Evolutionary conservation across 2,329 filamentous ascomycete species (phyloP).

Genomic region (Podosphaera fusca): DNA sequence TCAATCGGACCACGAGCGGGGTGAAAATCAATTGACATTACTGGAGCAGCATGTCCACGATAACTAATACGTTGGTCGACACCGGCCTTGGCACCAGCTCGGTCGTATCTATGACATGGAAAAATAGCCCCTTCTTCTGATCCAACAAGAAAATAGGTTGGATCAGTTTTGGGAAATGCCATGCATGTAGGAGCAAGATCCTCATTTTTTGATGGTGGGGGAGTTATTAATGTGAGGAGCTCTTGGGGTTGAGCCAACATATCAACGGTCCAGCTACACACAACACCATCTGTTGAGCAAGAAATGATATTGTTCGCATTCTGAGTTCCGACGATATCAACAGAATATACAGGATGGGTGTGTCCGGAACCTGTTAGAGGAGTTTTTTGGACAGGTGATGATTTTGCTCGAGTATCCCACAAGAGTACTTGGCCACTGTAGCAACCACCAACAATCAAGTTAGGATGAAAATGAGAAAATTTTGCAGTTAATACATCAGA

Average conservation of each 20-base stretch:
- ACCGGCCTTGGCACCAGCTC: slow-evolving; percentile 87
- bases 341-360: slow-evolving; percentile 85
- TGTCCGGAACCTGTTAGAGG: slow-evolving; percentile 86
- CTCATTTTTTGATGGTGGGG: slow-evolving; percentile 71
- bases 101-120: slow-evolving; percentile 90
- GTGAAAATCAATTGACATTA: slow-evolving; percentile 93
- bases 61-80: slow-evolving; percentile 79
- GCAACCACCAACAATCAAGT: slow-evolving; percentile 82
- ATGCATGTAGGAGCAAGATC: slow-evolving; percentile 88
- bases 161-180: slow-evolving; percentile 82
- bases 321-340: slow-evolving; percentile 90
- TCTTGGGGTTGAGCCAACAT: slow-evolving; percentile 96
- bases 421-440: slow-evolving; percentile 92
- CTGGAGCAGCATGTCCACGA: slow-evolving; percentile 71
- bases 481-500: slow-evolving; percentile 89
- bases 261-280: slow-evolving; percentile 93
- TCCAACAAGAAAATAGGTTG: slow-evolving; percentile 90
- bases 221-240: slow-evolving; percentile 67
- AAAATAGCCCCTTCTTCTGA: slow-evolving; percentile 94
- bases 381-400: slow-evolving; percentile 82
- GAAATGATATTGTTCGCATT: slow-evolving; percentile 98
- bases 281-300: slow-evolving; percentile 84
- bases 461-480: slow-evolving; percentile 97
- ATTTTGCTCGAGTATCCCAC: slow-evolving; percentile 85
- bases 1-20: slow-evolving; percentile 81